Evolutionary conservation across 1,284 basidiomycete genomes (phyloP), one percentile per base, ranked within the genome.

Genomic region (Xanthoconium separans): DNA sequence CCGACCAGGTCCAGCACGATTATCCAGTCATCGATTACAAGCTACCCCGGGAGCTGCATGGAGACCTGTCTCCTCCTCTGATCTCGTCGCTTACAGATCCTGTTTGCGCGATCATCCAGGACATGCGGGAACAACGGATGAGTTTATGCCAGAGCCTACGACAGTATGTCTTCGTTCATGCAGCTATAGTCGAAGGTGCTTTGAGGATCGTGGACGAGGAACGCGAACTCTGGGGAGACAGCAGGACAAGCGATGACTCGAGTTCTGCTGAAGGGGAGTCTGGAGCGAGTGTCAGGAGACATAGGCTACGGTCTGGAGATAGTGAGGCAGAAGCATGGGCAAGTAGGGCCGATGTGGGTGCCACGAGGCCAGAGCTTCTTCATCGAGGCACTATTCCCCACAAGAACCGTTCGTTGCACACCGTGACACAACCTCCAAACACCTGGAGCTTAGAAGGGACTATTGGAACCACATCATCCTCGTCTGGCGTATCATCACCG

Each of bases 91-190:
- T 87, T 60, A 75, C 81, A 34, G 85, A 91, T 54, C 93, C 93
- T 5, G 81, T 95, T 39, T 81, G 80, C 64, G 79, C 84, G 52
- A 81, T 95, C 4, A 75, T 95, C 29, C 89, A 91, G 69, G 91
- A 93, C 64, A 93, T 95, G 89, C 81, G 93, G 46, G 85, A 93
- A 66, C 93, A 95, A 73, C 76, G 93, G 47, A 95, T 95, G 93
- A 93, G 90, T 63, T 71, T 95, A 54, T 93, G 92, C 63, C 93
- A 94, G 76, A 93, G 87, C 65, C 72, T 95, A 64, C 76, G 93
- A 56, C 93, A 95, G 73, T 95, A 93, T 65, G 84, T 95, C 22
- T 95, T 95, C 68, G 89, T 93, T 29, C 91, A 95, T 66, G 85
- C 87, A 33, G 91, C 88, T 16, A 82, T 95, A 57, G 84, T 95